Percentiles rank a stretch among this genome's conserved stretches.
phyloP scores from a whole-genome alignment of 768 basidiomycete genomes.

The Auriscalpium vulgare region DNA sequence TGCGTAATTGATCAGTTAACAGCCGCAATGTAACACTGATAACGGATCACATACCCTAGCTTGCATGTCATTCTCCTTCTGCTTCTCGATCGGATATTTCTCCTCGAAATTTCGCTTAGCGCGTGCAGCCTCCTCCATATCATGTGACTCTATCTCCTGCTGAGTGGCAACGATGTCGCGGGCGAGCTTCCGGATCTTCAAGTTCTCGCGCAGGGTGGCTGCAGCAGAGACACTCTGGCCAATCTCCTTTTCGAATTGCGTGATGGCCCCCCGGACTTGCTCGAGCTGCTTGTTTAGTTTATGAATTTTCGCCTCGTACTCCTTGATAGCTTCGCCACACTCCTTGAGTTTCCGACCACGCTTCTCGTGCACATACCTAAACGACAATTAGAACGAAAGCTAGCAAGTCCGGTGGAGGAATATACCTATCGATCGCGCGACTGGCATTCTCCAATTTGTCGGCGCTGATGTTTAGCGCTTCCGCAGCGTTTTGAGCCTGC shows the following conservation, averaged over 20 bases:
- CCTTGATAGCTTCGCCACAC: slow-evolving; percentile 45
- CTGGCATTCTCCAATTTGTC: slow-evolving; percentile 57
- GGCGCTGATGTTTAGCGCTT: slow-evolving; percentile 57
- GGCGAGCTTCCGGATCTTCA: slow-evolving; percentile 63
- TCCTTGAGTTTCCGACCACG: slow-evolving; percentile 53
- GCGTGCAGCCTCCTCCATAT: slow-evolving; percentile 82
- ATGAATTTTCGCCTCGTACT: slow-evolving; percentile 37
- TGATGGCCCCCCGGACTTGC: slow-evolving; percentile 35
- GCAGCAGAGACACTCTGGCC: slow-evolving; percentile 63
- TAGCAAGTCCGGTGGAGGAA: background rate
- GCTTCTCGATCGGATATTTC: slow-evolving; percentile 64
- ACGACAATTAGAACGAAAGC: background rate
- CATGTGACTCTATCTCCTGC: slow-evolving; percentile 61
- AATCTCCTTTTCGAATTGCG: slow-evolving; percentile 68
- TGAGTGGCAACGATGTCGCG: slow-evolving; percentile 61
- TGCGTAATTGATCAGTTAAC: background rate
- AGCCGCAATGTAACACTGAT: background rate
- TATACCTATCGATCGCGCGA: slow-evolving; percentile 57
- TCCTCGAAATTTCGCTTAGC: slow-evolving; percentile 81
- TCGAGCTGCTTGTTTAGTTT: slow-evolving; percentile 34
- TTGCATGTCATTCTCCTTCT: slow-evolving; percentile 64
- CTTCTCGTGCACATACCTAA: slow-evolving; percentile 69
- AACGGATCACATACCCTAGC: slow-evolving; percentile 42
- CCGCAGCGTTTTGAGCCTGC: slow-evolving; percentile 45
- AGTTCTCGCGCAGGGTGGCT: slow-evolving; percentile 75